A percentile compares a stretch with the other conserved stretches of the same genome.
Conservation (phyloP, 139 green algal species). For the Spirogloea muscicola region DNA sequence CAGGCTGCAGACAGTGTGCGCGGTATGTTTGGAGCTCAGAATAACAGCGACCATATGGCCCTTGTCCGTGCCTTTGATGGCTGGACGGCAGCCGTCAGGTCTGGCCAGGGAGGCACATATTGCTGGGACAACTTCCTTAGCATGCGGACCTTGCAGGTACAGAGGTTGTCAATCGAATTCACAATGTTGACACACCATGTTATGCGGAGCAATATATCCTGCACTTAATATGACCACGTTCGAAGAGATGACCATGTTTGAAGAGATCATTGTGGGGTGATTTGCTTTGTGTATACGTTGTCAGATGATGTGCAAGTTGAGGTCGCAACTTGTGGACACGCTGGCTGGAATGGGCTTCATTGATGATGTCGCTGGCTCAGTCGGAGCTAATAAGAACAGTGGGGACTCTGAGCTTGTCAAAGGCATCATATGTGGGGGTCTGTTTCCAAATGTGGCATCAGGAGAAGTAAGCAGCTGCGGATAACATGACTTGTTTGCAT, state of each 20-base stretch:
- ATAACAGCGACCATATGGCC: constrained; percentile 50
- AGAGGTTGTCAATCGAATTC: no score
- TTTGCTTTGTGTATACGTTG: no score
- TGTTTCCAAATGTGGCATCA: constrained; percentile 15
- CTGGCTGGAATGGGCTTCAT: constrained; percentile 20
- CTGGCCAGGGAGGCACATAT: no score
- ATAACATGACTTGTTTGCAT: not conserved
- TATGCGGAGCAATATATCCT: no score
- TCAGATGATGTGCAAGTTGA: constrained; percentile 12
- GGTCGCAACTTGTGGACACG: constrained; percentile 18
- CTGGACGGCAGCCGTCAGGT: constrained; percentile 26
- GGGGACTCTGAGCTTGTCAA: constrained; percentile 10
- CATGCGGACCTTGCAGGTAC: constrained; percentile 28
- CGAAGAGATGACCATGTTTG: no score
- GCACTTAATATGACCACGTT: no score
- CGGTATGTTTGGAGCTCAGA: no score
- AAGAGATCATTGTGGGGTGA: no score
- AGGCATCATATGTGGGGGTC: not conserved
- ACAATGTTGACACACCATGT: no score
- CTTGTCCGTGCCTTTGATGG: constrained; percentile 42
- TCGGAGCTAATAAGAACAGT: constrained; percentile 2
- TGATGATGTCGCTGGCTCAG: not conserved
- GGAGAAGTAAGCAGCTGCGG: not conserved
- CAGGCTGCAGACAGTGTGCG: no score
- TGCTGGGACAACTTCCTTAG: no score